phyloP scores from a whole-genome alignment of 345 rosid species.

The Euphorbia pulcherrima region DNA sequence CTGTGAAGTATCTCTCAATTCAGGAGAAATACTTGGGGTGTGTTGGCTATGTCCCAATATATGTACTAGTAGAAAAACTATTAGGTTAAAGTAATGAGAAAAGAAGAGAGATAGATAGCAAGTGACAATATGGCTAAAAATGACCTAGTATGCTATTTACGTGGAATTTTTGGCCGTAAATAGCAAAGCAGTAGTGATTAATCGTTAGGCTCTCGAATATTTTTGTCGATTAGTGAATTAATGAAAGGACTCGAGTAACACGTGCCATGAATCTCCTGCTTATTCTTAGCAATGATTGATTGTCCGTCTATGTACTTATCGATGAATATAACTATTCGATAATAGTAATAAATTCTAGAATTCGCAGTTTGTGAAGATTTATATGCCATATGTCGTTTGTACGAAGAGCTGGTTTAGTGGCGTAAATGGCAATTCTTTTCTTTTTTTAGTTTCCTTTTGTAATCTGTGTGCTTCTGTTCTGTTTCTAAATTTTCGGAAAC shows the following conservation, averaged over 20 bases:
- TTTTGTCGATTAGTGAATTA: neutral
- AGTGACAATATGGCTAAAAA: neutral
- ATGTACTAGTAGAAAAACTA: neutral
- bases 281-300: neutral
- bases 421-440: neutral
- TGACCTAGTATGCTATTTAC: neutral
- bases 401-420: neutral
- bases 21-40: neutral
- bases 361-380: neutral
- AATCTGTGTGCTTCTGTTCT: neutral
- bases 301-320: neutral
- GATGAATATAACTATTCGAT: neutral
- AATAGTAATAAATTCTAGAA: neutral
- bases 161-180: neutral
- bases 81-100: neutral
- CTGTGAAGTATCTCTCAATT: neutral
- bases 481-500: neutral
- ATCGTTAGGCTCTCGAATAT: neutral
- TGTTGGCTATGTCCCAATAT: neutral
- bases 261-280: neutral
- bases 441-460: neutral
- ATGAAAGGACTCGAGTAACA: neutral
- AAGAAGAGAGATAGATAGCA: constrained; percentile 2
- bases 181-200: neutral
- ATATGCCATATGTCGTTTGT: neutral